Evolutionary conservation across 495 filamentous ascomycete genomes (phyloP).

Genomic region (Aspergillus olivimuriae): DNA sequence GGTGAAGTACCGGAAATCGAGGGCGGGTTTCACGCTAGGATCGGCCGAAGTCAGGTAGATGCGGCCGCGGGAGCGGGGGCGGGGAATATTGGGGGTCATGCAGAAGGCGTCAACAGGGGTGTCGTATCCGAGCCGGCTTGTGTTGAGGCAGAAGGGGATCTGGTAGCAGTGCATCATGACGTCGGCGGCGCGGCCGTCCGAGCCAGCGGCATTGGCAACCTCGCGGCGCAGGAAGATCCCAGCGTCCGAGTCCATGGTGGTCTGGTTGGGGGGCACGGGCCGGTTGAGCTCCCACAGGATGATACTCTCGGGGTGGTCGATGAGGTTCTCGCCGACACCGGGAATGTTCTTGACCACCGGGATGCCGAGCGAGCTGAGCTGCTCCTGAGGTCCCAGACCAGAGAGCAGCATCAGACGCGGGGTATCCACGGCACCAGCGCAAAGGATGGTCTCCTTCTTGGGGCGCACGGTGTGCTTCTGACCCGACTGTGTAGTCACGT

Average conservation of each 20-base stretch:
- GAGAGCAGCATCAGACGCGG: constrained; percentile 68
- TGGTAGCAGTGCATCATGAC: constrained; percentile 94
- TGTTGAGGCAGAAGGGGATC: constrained; percentile 73
- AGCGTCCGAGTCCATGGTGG: constrained; percentile 80
- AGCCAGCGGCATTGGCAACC: constrained; percentile 52
- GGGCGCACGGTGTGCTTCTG: constrained; percentile 51
- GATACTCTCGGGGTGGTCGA: constrained; percentile 72
- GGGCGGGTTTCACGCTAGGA: constrained; percentile 66
- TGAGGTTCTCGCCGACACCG: constrained; percentile 72
- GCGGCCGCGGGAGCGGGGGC: constrained; percentile 66
- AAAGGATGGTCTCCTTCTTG: constrained; percentile 68
- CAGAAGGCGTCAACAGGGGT: constrained; percentile 72
- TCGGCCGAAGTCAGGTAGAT: constrained; percentile 67
- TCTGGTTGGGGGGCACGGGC: constrained; percentile 67
- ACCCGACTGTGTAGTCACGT: constrained; percentile 60
- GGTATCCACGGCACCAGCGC: constrained; percentile 72
- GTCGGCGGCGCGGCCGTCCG: constrained; percentile 65
- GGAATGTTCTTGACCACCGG: constrained; percentile 64
- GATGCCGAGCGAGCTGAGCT: constrained; percentile 60
- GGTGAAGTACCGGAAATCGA: constrained; percentile 87
- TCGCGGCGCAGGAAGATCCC: constrained; percentile 78
- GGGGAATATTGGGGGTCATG: constrained; percentile 88
- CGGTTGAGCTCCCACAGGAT: constrained; percentile 81
- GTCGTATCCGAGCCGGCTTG: constrained; percentile 66
- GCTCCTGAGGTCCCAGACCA: constrained; percentile 62